Evolutionary conservation across 192 early-diverging fungal genomes (phyloP).

Genomic region (Endogone sp.): DNA sequence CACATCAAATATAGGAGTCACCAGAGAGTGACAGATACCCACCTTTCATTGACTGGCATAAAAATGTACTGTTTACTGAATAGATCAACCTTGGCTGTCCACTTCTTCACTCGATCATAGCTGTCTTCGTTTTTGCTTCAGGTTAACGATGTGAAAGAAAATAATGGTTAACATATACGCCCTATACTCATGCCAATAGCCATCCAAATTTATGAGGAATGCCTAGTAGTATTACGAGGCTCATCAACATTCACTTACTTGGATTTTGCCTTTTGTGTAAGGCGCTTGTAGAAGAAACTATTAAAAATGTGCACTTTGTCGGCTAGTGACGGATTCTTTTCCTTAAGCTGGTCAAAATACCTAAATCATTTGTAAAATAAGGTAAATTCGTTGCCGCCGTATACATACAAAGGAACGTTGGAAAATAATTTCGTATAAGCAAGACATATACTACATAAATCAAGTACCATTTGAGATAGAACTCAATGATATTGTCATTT

Average conservation of each 20-base stretch:
- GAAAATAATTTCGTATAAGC: background rate
- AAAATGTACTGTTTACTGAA: constrained; percentile 75
- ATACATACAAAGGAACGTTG: background rate
- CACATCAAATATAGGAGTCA: too few relatives aligned
- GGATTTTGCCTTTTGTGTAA: constrained; percentile 39
- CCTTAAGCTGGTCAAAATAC: constrained; percentile 15
- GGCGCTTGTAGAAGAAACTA: constrained; percentile 77
- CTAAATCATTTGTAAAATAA: background rate
- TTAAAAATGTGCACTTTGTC: constrained; percentile 75
- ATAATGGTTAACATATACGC: background rate
- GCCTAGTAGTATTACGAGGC: too few relatives aligned
- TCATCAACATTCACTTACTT: too few relatives aligned
- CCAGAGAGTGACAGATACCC: too few relatives aligned
- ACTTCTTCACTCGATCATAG: constrained; percentile 68
- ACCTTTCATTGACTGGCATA: constrained; percentile 87
- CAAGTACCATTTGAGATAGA: constrained; percentile 64
- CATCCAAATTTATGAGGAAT: too few relatives aligned
- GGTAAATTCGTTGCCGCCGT: too few relatives aligned
- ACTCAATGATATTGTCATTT: constrained; percentile 89
- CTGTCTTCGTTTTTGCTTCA: constrained; percentile 33
- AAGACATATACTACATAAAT: constrained; percentile 32
- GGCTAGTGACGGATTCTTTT: constrained; percentile 35
- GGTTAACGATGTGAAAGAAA: constrained; percentile 7
- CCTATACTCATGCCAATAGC: too few relatives aligned
- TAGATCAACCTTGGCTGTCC: constrained; percentile 73